Evolutionary conservation across 805 yeast species (phyloP), one percentile per base, ranked within the genome.

Genomic region (Jamesozyma lodderae): DNA sequence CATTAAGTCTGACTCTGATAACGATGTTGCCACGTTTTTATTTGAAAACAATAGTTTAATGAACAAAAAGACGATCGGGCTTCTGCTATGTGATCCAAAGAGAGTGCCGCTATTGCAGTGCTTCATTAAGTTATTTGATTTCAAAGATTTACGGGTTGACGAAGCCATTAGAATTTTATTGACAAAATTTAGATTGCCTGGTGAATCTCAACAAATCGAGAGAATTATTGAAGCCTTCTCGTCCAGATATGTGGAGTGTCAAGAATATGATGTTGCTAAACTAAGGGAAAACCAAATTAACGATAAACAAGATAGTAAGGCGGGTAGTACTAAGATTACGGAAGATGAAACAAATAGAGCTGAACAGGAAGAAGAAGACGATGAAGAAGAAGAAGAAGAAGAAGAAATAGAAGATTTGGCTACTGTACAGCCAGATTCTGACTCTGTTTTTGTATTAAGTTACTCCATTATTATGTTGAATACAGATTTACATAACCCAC

Each of bases 161-260:
- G 96, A 90, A 60, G 96, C 96, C 0, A 66, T 92, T 37, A 72
- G 99, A 52, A 69, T 83, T 40, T 60, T 92, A 42, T 67, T 94
- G 47, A 81, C 83, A 40, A 74, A 82, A 16, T 90, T 92, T 55
- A 74, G 98, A 58, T 69, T 92, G 35, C 97, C 97, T 1, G 99
- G 99, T 42, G 99, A 92, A 62, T 82, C 96, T 0, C 97, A 87
- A 54, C 96, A 86, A 59, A 92, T 92, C 56, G 98, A 92, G 59
- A 72, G 96, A 51, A 75, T 90, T 13, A 81, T 92, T 21, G 96
- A 90, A 52, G 68, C 76, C 5, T 92, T 92, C 60, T 87, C 94
- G 3, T 79, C 77, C 30, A 75, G 83, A 41, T 92, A 85, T 60
- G 82, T 84, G 11, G 67, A 66, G 15, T 77, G 81, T 41, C 85